These are phyloP conservation scores for Wakefieldia striispora DNA, from an alignment of 768 basidiomycete species.

Conservation along the genomic window DNA sequence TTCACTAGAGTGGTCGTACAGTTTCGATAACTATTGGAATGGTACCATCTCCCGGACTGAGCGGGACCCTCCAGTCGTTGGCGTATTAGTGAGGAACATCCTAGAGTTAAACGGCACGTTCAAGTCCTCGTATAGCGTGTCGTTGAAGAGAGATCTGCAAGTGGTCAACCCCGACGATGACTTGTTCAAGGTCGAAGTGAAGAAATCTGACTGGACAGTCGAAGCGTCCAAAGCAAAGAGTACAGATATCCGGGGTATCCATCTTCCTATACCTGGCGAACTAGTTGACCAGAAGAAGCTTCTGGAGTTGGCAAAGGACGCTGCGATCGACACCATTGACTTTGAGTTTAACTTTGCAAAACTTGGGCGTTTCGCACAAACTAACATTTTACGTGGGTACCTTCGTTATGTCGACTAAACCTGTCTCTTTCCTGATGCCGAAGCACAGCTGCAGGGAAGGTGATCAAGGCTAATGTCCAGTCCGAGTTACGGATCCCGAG, in stretches of 20 bases:
- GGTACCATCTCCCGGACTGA: neutral
- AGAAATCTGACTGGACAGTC: constrained; percentile 1
- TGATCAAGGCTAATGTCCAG: neutral
- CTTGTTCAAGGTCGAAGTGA: neutral
- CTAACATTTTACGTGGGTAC: neutral
- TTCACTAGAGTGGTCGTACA: neutral
- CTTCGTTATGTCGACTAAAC: no score
- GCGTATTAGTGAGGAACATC: neutral
- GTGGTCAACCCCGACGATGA: neutral
- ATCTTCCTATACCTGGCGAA: neutral
- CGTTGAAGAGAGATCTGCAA: neutral
- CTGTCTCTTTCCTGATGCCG: no score
- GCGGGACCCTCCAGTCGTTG: neutral
- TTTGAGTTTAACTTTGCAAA: neutral
- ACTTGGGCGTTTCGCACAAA: neutral
- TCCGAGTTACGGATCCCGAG: neutral
- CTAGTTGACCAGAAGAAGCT: neutral
- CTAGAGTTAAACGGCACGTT: neutral
- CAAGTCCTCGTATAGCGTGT: neutral
- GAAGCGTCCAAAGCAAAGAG: neutral
- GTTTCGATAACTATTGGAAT: neutral
- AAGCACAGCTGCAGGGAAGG: neutral
- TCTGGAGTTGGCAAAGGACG: neutral
- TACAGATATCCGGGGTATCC: neutral
- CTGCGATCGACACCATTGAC: neutral